Evolutionary conservation across 805 yeast species (phyloP).

Genomic region (Wickerhamiella australiensis): DNA sequence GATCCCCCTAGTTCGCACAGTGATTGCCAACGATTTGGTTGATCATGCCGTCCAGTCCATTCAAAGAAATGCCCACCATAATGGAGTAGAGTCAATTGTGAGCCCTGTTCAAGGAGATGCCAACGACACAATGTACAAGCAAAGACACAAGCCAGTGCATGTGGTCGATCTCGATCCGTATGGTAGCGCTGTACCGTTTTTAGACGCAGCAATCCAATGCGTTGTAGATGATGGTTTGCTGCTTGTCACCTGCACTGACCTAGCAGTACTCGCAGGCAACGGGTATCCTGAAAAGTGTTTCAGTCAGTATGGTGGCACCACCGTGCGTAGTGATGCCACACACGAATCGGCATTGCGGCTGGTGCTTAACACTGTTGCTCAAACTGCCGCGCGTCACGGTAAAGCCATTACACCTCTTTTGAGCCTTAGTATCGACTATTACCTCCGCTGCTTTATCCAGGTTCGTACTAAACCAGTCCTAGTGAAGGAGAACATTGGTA

Average conservation of each 20-base stretch:
- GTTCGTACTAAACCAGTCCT: constrained; percentile 66
- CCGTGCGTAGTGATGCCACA: constrained; percentile 71
- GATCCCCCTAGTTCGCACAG: constrained; percentile 57
- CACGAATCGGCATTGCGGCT: constrained; percentile 90
- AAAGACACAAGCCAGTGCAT: constrained; percentile 43
- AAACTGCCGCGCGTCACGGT: constrained; percentile 82
- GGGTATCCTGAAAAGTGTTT: constrained; percentile 96
- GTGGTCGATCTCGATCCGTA: constrained; percentile 93
- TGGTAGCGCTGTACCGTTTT: constrained; percentile 93
- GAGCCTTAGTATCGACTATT: constrained; percentile 80
- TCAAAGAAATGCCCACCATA: constrained; percentile 54
- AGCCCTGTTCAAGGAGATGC: constrained; percentile 77
- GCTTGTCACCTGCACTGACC: constrained; percentile 89
- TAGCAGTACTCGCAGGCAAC: constrained; percentile 89
- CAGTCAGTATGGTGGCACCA: constrained; percentile 87
- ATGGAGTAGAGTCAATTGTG: constrained; percentile 47
- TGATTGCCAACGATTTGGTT: constrained; percentile 83
- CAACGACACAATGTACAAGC: constrained; percentile 57
- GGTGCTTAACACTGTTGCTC: constrained; percentile 61
- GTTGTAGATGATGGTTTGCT: constrained; percentile 76
- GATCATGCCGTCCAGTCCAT: constrained; percentile 79
- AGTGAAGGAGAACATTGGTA: constrained; percentile 68
- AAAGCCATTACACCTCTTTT: constrained; percentile 77
- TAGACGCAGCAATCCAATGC: constrained; percentile 80
- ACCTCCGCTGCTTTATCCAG: constrained; percentile 72